A percentile compares a stretch with the other conserved stretches of the same genome.
phyloP scores from a whole-genome alignment of 352 stramenopile species.

The Peronosclerospora sorghi region DNA sequence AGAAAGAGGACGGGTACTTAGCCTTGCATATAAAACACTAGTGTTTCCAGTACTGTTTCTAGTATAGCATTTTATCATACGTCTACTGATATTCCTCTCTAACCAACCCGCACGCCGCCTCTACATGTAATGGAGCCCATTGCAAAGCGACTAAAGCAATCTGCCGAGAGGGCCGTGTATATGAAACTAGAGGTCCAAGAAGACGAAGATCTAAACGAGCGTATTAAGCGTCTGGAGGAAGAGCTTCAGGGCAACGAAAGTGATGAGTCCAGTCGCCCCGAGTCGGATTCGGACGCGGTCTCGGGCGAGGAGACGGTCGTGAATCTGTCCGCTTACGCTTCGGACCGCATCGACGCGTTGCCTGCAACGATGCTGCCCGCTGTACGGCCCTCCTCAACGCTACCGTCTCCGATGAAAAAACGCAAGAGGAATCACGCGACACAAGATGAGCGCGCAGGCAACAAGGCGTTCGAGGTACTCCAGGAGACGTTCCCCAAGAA shows the following conservation, averaged over 20 bases:
- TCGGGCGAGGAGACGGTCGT: slow-evolving; percentile 28
- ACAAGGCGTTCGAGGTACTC: slow-evolving; percentile 22
- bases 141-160: slow-evolving; percentile 73
- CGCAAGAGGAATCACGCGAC: slow-evolving; percentile 29
- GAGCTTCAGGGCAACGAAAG: slow-evolving; percentile 38
- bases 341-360: slow-evolving; percentile 51
- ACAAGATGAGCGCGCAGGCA: slow-evolving; percentile 16
- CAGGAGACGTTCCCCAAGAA: slow-evolving; percentile 56
- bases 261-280: slow-evolving; percentile 23
- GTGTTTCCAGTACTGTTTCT: too few species aligned
- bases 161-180: slow-evolving; percentile 46
- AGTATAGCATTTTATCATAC: too few species aligned
- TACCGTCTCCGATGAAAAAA: slow-evolving; percentile 23
- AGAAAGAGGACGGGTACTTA: not conserved
- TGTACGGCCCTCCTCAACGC: slow-evolving; percentile 15
- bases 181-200: slow-evolving; percentile 1
- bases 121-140: slow-evolving; percentile 56
- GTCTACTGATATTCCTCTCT: too few species aligned
- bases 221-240: slow-evolving; percentile 58
- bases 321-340: slow-evolving; percentile 55
- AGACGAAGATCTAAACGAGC: slow-evolving; percentile 51
- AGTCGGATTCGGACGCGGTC: slow-evolving; percentile 14
- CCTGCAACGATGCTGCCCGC: slow-evolving; percentile 42
- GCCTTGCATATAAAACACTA: too few species aligned
- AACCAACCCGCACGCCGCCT: too few species aligned